These are phyloP conservation scores for Fusarium sp. DNA, from an alignment of 2,329 filamentous ascomycete genomes.

Conservation along the genomic window DNA sequence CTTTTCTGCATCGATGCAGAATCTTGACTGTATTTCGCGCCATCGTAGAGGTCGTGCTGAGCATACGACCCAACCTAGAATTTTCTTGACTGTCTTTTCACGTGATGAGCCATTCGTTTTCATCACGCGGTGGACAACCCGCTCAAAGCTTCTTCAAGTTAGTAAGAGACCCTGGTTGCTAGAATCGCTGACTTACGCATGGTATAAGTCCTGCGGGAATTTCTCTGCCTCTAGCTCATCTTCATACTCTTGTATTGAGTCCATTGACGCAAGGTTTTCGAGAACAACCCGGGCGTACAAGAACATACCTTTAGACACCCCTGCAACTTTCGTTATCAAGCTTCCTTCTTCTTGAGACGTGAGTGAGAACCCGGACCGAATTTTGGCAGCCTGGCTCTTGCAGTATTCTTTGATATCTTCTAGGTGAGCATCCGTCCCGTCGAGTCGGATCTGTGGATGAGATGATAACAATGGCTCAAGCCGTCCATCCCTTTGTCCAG, in stretches of 20 bases:
- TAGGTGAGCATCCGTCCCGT: fast-evolving
- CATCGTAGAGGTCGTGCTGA: fast-evolving
- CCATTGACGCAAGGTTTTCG: fast-evolving
- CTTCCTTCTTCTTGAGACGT: fast-evolving
- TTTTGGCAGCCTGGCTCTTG: fast-evolving
- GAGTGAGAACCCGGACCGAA: fast-evolving
- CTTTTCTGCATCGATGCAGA: not conserved
- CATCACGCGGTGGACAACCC: fast-evolving
- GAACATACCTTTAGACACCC: slow-evolving; percentile 2
- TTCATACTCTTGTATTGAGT: not conserved
- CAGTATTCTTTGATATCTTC: fast-evolving
- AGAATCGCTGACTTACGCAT: not conserved
- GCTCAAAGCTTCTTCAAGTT: fast-evolving
- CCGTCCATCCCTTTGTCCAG: not conserved
- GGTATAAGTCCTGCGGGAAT: fast-evolving
- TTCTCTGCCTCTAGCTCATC: fast-evolving
- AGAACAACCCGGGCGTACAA: not conserved
- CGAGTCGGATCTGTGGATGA: fast-evolving
- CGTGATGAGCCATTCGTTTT: fast-evolving
- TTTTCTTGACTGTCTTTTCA: fast-evolving
- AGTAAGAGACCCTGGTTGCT: not conserved
- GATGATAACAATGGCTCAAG: fast-evolving
- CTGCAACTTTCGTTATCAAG: fast-evolving
- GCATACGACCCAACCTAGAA: fast-evolving
- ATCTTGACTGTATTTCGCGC: not conserved